Percentiles rank a stretch among this genome's conserved stretches.
These are phyloP conservation scores for Mycena crocata DNA, from an alignment of 768 basidiomycete genomes.

Conservation along the genomic window DNA sequence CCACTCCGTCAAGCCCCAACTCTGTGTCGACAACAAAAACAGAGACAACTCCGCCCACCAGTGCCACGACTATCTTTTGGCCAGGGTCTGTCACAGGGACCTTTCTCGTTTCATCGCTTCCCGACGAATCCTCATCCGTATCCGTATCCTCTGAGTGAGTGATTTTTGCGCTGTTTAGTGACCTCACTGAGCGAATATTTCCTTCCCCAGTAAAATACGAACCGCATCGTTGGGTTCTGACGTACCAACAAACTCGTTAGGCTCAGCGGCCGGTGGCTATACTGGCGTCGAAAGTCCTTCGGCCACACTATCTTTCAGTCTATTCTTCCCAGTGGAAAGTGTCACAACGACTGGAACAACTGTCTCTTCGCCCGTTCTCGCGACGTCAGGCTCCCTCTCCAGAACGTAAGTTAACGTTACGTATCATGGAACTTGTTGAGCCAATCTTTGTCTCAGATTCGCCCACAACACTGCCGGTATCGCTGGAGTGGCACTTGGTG, in stretches of 20 bases:
- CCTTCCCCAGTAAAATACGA: neutral
- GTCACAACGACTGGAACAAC: neutral
- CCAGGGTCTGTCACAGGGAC: neutral
- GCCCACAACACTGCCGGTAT: slow-evolving; percentile 52
- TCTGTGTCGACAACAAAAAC: neutral
- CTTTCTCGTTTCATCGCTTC: neutral
- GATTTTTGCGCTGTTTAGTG: neutral
- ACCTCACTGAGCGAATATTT: neutral
- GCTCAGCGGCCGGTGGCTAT: neutral
- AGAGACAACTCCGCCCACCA: neutral
- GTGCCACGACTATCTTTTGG: neutral
- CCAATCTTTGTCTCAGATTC: slow-evolving; percentile 40
- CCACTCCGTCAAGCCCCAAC: neutral
- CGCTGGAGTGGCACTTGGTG: slow-evolving; percentile 50
- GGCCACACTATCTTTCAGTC: neutral
- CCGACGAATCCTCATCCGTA: neutral
- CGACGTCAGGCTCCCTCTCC: slow-evolving; percentile 10
- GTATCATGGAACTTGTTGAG: neutral
- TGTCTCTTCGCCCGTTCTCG: neutral
- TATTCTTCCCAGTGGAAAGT: neutral
- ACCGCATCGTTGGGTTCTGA: neutral
- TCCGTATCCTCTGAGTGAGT: neutral
- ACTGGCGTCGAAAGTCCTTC: neutral
- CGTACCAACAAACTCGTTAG: neutral
- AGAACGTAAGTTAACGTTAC: slow-evolving; percentile 5